Conservation (phyloP, 305 asterid genomes). For the Solanum chacoense region DNA sequence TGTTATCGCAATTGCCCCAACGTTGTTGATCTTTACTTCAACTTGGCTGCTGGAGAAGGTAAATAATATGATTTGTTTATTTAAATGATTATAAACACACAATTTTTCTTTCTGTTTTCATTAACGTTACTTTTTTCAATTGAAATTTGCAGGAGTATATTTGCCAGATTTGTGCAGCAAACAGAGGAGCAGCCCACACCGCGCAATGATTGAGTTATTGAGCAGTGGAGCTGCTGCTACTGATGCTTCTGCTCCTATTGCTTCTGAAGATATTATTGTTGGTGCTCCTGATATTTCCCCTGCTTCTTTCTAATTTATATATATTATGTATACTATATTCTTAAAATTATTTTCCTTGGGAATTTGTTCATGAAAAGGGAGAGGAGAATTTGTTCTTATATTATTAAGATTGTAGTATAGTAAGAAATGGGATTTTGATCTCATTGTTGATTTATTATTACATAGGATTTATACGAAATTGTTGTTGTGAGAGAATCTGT, state of each 20-base stretch:
- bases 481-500: background rate
- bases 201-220: slow-evolving; percentile 10
- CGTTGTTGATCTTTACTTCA: slow-evolving; percentile 63
- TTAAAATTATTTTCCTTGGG: background rate
- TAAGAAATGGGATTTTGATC: background rate
- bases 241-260: background rate
- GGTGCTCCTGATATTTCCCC: background rate
- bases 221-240: slow-evolving; percentile 13
- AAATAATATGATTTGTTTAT: background rate
- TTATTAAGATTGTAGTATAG: background rate
- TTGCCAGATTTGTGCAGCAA: slow-evolving; percentile 17
- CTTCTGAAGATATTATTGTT: background rate
- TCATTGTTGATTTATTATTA: background rate
- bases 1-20: slow-evolving; percentile 72
- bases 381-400: background rate
- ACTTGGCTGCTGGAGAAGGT: slow-evolving; percentile 85
- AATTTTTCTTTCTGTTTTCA: background rate
- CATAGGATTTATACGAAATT: background rate
- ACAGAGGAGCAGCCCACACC: slow-evolving; percentile 10
- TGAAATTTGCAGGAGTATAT: slow-evolving; percentile 12
- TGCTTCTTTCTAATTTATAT: background rate
- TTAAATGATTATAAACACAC: background rate
- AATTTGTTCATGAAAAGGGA: background rate
- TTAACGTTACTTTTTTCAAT: background rate
- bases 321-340: background rate